These are phyloP conservation scores for Gloeophyllum trabeum DNA, from an alignment of 768 basidiomycete genomes.

Conservation along the genomic window DNA sequence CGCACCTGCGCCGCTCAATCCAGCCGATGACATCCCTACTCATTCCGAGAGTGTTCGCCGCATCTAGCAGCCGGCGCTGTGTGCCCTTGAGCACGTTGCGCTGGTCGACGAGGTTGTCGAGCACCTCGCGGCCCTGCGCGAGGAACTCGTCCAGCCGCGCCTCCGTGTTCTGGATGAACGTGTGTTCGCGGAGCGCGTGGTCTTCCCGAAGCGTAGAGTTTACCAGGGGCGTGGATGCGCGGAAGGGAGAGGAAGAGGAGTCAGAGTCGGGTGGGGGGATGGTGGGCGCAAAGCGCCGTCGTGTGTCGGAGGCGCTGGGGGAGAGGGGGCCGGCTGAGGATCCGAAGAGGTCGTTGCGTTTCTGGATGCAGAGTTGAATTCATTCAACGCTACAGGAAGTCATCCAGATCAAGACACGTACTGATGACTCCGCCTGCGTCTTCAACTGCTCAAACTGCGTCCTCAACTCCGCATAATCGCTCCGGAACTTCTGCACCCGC, in stretches of 20 bases:
- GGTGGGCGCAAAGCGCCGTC: conserved; percentile 51
- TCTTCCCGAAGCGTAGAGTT: conserved; percentile 50
- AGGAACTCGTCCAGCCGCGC: conserved; percentile 81
- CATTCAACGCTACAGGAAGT: conserved; percentile 1
- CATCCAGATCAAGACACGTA: neutral
- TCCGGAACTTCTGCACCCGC: conserved; percentile 85
- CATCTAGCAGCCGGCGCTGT: conserved; percentile 70
- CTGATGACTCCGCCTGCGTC: conserved; percentile 35
- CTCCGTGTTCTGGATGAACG: conserved; percentile 79
- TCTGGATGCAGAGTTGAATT: neutral
- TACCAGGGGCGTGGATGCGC: conserved; percentile 36
- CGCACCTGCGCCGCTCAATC: conserved; percentile 91
- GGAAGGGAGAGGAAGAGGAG: conserved; percentile 80
- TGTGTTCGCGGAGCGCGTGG: conserved; percentile 80
- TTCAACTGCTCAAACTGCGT: conserved; percentile 76
- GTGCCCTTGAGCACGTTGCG: conserved; percentile 94
- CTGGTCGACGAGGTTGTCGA: conserved; percentile 90
- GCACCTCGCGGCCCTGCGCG: conserved; percentile 82
- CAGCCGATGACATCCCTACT: conserved; percentile 93
- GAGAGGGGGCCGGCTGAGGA: conserved; percentile 23
- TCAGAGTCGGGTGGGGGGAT: conserved; percentile 19
- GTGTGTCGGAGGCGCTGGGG: conserved; percentile 43
- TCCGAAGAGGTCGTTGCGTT: neutral
- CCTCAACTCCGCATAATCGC: conserved; percentile 77
- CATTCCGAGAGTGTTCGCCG: conserved; percentile 90